A percentile compares a stretch with the other conserved stretches of the same genome.
These are phyloP conservation scores for Coelastrella sp. DNA, from an alignment of 139 green algal species.

Conservation along the genomic window DNA sequence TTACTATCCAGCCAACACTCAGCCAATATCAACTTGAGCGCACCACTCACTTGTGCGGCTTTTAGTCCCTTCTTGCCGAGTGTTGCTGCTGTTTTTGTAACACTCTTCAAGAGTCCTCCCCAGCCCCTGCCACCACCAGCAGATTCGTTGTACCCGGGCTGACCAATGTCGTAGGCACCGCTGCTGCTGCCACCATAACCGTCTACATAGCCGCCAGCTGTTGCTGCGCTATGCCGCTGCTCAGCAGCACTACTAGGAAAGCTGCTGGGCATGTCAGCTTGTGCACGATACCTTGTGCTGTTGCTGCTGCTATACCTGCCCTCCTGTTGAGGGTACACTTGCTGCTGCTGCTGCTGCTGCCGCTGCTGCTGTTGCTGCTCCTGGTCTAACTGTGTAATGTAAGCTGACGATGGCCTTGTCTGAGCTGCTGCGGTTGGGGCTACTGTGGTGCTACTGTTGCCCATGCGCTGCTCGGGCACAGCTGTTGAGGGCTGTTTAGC, in stretches of 20 bases:
- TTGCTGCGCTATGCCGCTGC: neutral
- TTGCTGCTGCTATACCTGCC: constrained; percentile 15
- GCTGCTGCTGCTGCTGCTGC: neutral
- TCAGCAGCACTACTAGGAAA: constrained; percentile 18
- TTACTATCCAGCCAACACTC: neutral
- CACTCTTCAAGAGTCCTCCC: constrained; percentile 34
- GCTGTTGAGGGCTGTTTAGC: neutral
- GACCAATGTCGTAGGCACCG: constrained; percentile 3
- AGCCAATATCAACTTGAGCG: neutral
- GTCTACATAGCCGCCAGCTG: neutral
- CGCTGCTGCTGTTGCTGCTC: constrained; percentile 9
- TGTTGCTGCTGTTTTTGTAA: constrained; percentile 27
- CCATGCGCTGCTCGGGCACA: neutral
- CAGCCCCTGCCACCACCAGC: constrained; percentile 36
- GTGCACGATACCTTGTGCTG: neutral
- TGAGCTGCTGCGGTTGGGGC: neutral
- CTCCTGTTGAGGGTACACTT: constrained; percentile 4
- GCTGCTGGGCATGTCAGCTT: neutral
- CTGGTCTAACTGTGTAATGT: constrained; percentile 25
- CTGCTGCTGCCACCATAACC: constrained; percentile 21
- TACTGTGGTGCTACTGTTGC: neutral
- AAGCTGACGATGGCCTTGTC: neutral
- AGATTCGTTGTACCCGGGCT: neutral
- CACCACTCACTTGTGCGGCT: constrained; percentile 39
- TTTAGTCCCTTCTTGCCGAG: constrained; percentile 57